phyloP scores from a whole-genome alignment of 768 basidiomycete genomes.

The Serendipita indica region DNA sequence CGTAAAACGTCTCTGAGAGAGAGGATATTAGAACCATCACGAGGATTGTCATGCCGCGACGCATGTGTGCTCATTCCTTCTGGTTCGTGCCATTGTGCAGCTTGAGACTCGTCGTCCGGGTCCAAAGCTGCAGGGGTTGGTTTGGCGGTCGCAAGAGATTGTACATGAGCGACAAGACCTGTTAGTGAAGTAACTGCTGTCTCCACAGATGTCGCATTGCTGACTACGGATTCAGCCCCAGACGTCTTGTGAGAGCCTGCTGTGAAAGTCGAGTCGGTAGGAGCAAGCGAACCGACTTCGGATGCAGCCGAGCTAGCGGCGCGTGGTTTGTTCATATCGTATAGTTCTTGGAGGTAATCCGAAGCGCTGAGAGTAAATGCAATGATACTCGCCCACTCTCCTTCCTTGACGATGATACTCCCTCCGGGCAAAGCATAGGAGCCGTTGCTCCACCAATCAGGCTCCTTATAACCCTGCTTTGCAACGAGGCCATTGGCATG shows the following conservation, averaged over 20 bases:
- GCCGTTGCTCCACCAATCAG: conserved; percentile 48
- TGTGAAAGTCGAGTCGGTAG: conserved; percentile 12
- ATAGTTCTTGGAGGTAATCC: conserved; percentile 39
- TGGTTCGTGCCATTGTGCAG: conserved; percentile 40
- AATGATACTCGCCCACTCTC: conserved; percentile 67
- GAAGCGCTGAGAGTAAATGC: conserved; percentile 56
- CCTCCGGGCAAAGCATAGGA: conserved; percentile 54
- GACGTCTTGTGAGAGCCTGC: background rate
- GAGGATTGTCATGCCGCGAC: conserved; percentile 46
- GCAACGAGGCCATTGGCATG: conserved; percentile 27
- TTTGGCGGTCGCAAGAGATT: conserved; percentile 31
- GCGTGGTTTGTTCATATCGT: conserved; percentile 18
- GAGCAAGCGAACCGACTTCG: background rate
- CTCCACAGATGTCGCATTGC: conserved; percentile 19
- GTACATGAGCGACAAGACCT: conserved; percentile 8
- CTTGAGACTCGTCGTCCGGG: conserved; percentile 39
- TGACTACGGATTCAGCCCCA: conserved; percentile 16
- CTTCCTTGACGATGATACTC: conserved; percentile 49
- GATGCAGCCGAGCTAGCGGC: conserved; percentile 4
- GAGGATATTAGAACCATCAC: conserved; percentile 42
- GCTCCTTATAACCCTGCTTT: conserved; percentile 28
- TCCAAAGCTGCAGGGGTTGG: conserved; percentile 32
- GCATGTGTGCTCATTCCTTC: conserved; percentile 48
- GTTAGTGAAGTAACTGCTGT: conserved; percentile 33
- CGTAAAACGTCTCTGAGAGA: conserved; percentile 49